A percentile compares a stretch with the other conserved stretches of the same genome.
phyloP scores from a whole-genome alignment of 106 monocot species.

The Ottelia alismoides region DNA sequence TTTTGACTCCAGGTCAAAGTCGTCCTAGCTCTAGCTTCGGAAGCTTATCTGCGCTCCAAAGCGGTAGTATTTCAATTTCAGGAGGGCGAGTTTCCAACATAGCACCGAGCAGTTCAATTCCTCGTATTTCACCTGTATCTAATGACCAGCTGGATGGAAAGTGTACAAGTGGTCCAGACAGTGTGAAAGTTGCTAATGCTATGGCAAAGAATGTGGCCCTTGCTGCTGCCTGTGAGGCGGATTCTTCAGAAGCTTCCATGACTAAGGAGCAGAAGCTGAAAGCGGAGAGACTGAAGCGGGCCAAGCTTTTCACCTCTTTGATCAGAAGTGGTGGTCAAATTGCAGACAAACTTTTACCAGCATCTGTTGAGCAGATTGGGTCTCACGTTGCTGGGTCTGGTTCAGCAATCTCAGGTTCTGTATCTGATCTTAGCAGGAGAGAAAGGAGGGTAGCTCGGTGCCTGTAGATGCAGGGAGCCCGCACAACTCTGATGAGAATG shows the following conservation, averaged over 20 bases:
- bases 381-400: slow-evolving; percentile 11
- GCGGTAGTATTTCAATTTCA: too few relatives aligned
- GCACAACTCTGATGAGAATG: slow-evolving; percentile 3
- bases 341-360: slow-evolving; percentile 10
- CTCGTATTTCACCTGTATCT: slow-evolving; percentile 2
- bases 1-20: too few relatives aligned
- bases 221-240: slow-evolving; percentile 58
- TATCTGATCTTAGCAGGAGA: slow-evolving; percentile 9
- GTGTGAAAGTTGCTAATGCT: slow-evolving; percentile 38
- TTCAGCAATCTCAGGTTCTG: slow-evolving; percentile 8
- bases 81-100: too few relatives aligned
- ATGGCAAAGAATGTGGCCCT: slow-evolving; percentile 66
- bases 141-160: slow-evolving; percentile 1
- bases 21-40: too few relatives aligned
- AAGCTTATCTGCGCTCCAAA: too few relatives aligned
- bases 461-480: slow-evolving; percentile 23
- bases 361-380: slow-evolving; percentile 7
- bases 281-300: slow-evolving; percentile 79
- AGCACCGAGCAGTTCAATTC: not conserved
- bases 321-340: slow-evolving; percentile 37
- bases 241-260: slow-evolving; percentile 50
- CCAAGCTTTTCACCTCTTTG: slow-evolving; percentile 79
- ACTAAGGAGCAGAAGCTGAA: slow-evolving; percentile 87
- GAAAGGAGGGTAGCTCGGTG: slow-evolving; percentile 59
- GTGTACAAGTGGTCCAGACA: slow-evolving; percentile 9